Evolutionary conservation across 2,329 filamentous ascomycete genomes (phyloP), one percentile per base, ranked within the genome.

Genomic region (Ceratocystis lukuohia): DNA sequence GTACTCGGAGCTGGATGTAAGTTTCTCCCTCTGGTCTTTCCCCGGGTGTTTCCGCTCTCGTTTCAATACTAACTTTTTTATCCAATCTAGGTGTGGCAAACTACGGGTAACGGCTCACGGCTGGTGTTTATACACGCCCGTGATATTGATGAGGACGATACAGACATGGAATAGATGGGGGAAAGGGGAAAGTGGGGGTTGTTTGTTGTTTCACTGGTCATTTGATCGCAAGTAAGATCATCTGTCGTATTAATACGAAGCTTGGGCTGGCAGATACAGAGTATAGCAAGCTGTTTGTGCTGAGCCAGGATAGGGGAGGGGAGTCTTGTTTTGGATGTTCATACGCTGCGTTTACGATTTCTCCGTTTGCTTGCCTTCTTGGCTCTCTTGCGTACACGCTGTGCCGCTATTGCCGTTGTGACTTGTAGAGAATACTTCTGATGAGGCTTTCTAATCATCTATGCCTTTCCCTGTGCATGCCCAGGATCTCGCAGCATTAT

Each of bases 1-100:
- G 79, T 97, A 99, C 76, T 87, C 89, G 2, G 80, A 84, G 70
- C 78, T 96, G 69, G 89, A 96, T 79, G 94, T 97, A 80, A 90
- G 92, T 87, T 70, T 46, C 50, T 30, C 1, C 62, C 8, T 20
- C 3, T n/a, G 17, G 45, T 50, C 12, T 2, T 56, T 37, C 15
- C 30, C 44, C 37, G 7, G 3, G 15, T 15, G 22, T 6, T 25
- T 12, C 2, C 12, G 64, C 4, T 15, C 4, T 6, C n/a, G 3
- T 28, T 48, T 25, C 46, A 28, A 10, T 62, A 70, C 78, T 84
- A 74, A 84, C 70, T 63, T n/a, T n/a, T 41, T 57, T 41, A 5
- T 41, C 12, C 10, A 3, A 3, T 65, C 61, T 53, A 91, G 88
- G 80, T 91, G 69, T 91, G 88, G 88, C 88, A 91, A 85, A 87